Conservation (phyloP, 2,329 filamentous ascomycete genomes). For the Aspergillus sp. region DNA sequence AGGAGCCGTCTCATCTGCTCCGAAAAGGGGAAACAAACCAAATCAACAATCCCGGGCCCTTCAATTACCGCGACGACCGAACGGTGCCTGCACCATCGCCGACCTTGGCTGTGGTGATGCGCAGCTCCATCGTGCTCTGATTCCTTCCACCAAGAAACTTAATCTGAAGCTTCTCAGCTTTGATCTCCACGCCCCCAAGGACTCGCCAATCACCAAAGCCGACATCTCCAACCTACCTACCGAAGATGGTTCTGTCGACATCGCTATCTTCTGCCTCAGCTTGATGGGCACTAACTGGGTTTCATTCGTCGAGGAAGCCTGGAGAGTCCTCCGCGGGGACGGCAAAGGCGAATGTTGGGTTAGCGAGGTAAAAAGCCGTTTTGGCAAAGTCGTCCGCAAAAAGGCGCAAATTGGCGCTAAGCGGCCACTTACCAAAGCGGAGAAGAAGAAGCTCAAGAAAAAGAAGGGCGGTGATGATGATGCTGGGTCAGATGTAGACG, state of each 20-base stretch:
- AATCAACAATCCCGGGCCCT: slow-evolving; percentile 25
- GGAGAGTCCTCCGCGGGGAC: slow-evolving; percentile 85
- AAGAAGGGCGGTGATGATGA: slow-evolving; percentile 50
- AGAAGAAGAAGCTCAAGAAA: slow-evolving; percentile 45
- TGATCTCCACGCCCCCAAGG: slow-evolving; percentile 75
- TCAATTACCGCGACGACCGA: slow-evolving; percentile 68
- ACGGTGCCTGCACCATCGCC: slow-evolving; percentile 73
- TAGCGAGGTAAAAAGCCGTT: slow-evolving; percentile 93
- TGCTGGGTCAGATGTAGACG: slow-evolving; percentile 42
- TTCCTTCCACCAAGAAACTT: slow-evolving; percentile 61
- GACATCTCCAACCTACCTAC: slow-evolving; percentile 86
- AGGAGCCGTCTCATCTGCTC: slow-evolving; percentile 51
- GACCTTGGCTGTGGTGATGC: slow-evolving; percentile 95
- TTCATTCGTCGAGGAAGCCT: slow-evolving; percentile 93
- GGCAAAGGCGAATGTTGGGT: slow-evolving; percentile 86
- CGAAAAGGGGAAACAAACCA: slow-evolving; percentile 44
- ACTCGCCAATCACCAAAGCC: slow-evolving; percentile 74
- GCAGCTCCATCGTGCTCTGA: slow-evolving; percentile 69
- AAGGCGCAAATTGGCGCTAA: slow-evolving; percentile 39
- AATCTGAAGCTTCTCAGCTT: slow-evolving; percentile 77
- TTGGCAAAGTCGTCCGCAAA: slow-evolving; percentile 60
- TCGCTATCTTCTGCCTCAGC: slow-evolving; percentile 92
- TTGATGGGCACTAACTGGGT: slow-evolving; percentile 99
- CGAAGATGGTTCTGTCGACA: slow-evolving; percentile 71
- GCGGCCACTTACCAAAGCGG: slow-evolving; percentile 42